Evolutionary conservation across 202 grass and related monocot species (phyloP).

Genomic region (Dendrocalamus latiflorus): DNA sequence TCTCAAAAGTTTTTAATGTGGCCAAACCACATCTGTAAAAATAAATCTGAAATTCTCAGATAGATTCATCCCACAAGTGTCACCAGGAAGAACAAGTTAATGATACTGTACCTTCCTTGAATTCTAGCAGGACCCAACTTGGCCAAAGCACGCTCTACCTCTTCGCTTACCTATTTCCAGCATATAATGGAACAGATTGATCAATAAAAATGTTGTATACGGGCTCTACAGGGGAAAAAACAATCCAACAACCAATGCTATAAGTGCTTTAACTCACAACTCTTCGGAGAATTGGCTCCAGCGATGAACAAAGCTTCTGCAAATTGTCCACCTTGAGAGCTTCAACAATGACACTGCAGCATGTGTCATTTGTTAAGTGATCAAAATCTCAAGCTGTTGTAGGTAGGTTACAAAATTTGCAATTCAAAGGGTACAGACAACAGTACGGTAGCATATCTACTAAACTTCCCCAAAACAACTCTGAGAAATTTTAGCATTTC

Average conservation of each 20-base stretch:
- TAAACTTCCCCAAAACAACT: not conserved
- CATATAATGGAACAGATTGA: slow-evolving; percentile 28
- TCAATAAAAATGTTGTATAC: not conserved
- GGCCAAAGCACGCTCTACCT: slow-evolving; percentile 79
- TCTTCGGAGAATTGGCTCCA: slow-evolving; percentile 83
- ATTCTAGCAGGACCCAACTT: slow-evolving; percentile 54
- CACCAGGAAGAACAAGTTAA: slow-evolving; percentile 1
- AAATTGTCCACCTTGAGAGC: slow-evolving; percentile 72
- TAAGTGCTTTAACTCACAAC: slow-evolving; percentile 52
- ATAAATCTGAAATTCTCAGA: slow-evolving; percentile 8
- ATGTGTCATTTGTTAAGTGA: not conserved
- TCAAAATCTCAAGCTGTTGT: not conserved
- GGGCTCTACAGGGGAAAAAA: not conserved
- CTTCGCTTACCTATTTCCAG: slow-evolving; percentile 67
- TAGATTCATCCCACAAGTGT: not conserved
- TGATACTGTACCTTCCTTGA: slow-evolving; percentile 43
- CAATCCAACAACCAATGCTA: not conserved
- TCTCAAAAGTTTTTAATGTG: slow-evolving; percentile 14
- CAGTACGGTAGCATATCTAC: not conserved
- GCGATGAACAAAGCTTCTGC: slow-evolving; percentile 62
- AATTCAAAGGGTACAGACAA: not conserved
- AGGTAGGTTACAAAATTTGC: not conserved
- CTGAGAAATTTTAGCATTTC: not conserved
- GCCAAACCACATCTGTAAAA: not conserved
- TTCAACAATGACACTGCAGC: slow-evolving; percentile 77